Evolutionary conservation across 169 alveolate genomes (phyloP).

Genomic region (Eimeria acervulina): DNA sequence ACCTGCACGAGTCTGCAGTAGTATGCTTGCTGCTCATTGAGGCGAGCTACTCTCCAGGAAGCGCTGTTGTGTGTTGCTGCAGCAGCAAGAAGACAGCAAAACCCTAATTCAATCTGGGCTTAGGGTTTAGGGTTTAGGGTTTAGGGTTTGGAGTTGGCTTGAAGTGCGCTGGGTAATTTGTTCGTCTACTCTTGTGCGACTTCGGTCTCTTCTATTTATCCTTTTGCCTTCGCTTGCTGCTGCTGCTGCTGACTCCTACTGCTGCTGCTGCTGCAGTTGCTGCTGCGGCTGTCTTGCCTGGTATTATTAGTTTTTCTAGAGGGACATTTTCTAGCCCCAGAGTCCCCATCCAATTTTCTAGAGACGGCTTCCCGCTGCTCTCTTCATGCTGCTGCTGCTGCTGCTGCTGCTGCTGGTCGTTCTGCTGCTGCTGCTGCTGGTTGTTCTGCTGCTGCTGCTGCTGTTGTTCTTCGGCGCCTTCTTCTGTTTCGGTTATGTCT

Average conservation of each 20-base stretch:
- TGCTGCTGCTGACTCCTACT: background rate
- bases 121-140: constrained; percentile 6
- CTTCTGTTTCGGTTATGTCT: background rate
- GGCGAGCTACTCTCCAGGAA: constrained; percentile 51
- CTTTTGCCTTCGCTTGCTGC: background rate
- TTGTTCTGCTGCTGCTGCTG: background rate
- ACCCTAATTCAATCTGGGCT: background rate
- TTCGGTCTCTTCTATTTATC: background rate
- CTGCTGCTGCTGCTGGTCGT: constrained; percentile 21
- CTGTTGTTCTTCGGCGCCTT: background rate
- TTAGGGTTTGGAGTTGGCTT: no score
- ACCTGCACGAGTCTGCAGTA: constrained; percentile 45
- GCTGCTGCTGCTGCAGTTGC: background rate
- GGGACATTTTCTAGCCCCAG: constrained; percentile 23
- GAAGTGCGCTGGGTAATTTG: no score
- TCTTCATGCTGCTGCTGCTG: background rate
- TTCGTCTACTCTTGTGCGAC: no score
- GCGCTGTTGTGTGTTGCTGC: constrained; percentile 82
- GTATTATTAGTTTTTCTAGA: constrained; percentile 17
- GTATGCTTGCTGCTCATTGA: constrained; percentile 21
- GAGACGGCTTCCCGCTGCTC: background rate
- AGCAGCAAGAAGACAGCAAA: background rate
- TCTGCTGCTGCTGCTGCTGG: background rate
- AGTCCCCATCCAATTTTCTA: constrained; percentile 67
- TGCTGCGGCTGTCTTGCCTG: constrained; percentile 10